A percentile compares a stretch with the other conserved stretches of the same genome.
These are phyloP conservation scores for Solanum okadae DNA, from an alignment of 257 asterid species.

Conservation along the genomic window DNA sequence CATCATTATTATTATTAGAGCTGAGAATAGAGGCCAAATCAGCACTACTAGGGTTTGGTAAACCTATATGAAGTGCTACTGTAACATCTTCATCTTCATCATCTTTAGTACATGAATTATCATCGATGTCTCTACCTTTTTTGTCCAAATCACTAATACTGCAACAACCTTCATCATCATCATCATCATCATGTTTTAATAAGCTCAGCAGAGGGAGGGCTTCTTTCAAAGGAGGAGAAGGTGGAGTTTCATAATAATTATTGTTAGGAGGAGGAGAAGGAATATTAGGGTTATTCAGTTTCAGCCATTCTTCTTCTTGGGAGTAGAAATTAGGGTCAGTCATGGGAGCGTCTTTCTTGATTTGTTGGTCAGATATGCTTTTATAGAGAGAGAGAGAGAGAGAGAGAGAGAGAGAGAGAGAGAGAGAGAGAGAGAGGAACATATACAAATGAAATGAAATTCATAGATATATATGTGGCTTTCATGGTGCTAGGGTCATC, in stretches of 20 bases:
- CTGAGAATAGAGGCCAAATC: constrained; percentile 47
- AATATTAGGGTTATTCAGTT: constrained; percentile 24
- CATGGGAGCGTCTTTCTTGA: constrained; percentile 24
- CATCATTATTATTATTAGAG: not conserved
- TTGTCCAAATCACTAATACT: not conserved
- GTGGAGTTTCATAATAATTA: constrained; percentile 17
- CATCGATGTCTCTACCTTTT: not conserved
- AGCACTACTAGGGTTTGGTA: constrained; percentile 88
- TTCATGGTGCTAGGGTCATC: constrained; percentile 1
- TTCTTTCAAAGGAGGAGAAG: constrained; percentile 52
- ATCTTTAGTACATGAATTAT: not conserved
- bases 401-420: constrained; percentile 19
- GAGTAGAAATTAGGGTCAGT: constrained; percentile 42
- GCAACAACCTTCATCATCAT: not conserved
- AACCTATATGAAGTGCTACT: constrained; percentile 76
- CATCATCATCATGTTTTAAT: constrained; percentile 4
- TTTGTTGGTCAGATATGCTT: constrained; percentile 4
- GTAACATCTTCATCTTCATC: constrained; percentile 34
- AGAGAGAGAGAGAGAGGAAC: constrained; percentile 10
- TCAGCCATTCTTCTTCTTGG: constrained; percentile 30
- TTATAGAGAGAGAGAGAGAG: constrained; percentile 23
- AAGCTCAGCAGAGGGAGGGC: constrained; percentile 53
- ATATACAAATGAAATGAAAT: not conserved
- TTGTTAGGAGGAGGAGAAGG: constrained; percentile 18
- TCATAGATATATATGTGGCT: not conserved